Base-by-base conservation (phyloP, 257 asterid genomes). In the Mitragyna speciosa region DNA sequence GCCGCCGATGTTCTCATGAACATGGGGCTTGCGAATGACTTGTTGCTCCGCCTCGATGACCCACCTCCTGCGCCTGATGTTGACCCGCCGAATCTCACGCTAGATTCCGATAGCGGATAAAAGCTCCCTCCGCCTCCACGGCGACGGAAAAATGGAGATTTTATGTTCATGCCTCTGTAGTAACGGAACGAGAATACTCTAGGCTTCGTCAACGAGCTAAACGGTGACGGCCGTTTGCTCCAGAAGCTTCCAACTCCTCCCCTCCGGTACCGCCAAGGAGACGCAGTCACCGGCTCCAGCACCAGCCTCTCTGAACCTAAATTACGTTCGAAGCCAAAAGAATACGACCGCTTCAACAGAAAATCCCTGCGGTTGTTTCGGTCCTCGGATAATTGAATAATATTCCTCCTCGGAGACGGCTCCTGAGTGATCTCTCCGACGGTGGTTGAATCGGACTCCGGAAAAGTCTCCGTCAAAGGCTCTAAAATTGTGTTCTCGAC, bases 1-100 rank as follows among this genome's bases (percentile, higher is more conserved):
- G 80, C 89, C 19, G 80, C 89, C 24, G 92, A 88, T 67, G 91
- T 72, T 76, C 93, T 85, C 92, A 87, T 83, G 85, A 93, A 93
- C 91, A 95, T 90, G 2, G 98, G 99, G 84, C 98, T 93, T 9
- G 99, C 97, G 74, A 95, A 89, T n/a, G 96, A 93, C 68, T 89
- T 70, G 70, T 71, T 93, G 41, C 95, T 88, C 87, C 99, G 76
- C 74, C 98, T 52, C 0, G 97, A 92, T 9, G 98, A 94, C 6
- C 92, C 91, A 59, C 95, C 91, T 12, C 90, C 95, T 65, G 92
- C 90, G 17, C 87, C 84, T 2, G 86, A 78, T 19, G 77, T 67
- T 76, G 86, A 81, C 1, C 79, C 73, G 59, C 94, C 91, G 51
- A 79, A 89, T 59, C 96, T 89, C 67, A 75, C 89, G 86, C 94